Evolutionary conservation across 768 basidiomycete species (phyloP).

Genomic region (Mycena haematopus): DNA sequence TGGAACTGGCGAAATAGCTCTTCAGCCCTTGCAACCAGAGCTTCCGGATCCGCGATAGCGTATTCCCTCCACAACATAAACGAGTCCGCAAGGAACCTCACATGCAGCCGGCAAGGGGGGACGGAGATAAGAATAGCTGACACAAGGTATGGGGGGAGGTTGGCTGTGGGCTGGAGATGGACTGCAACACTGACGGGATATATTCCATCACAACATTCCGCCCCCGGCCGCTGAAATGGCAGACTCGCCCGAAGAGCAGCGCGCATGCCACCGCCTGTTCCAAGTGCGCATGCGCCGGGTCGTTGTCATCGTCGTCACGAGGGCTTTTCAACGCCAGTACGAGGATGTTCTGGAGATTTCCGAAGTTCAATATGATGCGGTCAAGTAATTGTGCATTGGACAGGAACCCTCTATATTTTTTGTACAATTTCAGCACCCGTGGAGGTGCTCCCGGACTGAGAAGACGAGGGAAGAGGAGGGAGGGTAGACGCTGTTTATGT

Average conservation of each 20-base stretch:
- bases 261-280: neutral
- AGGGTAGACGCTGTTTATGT: neutral
- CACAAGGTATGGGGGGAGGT: no score
- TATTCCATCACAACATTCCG: neutral
- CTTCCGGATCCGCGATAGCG: neutral
- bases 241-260: neutral
- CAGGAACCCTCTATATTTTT: neutral
- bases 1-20: neutral
- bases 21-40: neutral
- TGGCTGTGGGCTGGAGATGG: neutral
- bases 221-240: neutral
- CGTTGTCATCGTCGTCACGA: no score
- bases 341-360: neutral
- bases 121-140: no score
- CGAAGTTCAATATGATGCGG: neutral
- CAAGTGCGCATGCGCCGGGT: neutral
- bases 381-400: neutral
- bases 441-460: neutral
- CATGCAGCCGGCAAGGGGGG: neutral
- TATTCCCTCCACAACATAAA: neutral
- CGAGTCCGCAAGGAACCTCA: neutral
- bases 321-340: neutral
- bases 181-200: neutral
- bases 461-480: neutral
- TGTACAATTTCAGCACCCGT: neutral